These are phyloP conservation scores for Melocanna baccifera DNA, from an alignment of 176 grass and related monocot genomes.

Conservation along the genomic window DNA sequence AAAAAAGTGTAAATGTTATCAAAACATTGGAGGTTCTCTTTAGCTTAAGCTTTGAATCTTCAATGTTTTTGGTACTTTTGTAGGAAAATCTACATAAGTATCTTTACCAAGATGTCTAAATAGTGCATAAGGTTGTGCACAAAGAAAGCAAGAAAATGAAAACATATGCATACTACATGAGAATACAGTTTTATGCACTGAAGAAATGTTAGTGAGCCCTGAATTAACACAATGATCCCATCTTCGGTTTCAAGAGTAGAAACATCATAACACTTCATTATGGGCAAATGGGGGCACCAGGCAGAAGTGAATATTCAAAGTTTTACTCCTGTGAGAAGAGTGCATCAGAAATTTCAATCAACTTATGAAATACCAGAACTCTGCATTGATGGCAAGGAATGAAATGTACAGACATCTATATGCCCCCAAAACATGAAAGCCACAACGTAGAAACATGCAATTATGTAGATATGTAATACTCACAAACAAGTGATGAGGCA, in stretches of 20 bases:
- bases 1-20: not conserved
- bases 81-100: not conserved
- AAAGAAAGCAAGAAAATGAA: not conserved
- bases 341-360: too few species aligned
- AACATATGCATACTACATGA: slow-evolving; percentile 3
- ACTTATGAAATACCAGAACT: too few species aligned
- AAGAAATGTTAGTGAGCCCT: slow-evolving; percentile 24
- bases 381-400: too few species aligned
- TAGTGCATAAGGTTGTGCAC: not conserved
- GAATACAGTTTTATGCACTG: slow-evolving; percentile 6
- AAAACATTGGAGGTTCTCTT: not conserved
- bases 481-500: too few species aligned
- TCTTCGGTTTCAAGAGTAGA: slow-evolving; percentile 35
- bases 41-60: not conserved
- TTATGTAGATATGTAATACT: too few species aligned
- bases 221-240: slow-evolving; percentile 26
- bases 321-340: too few species aligned
- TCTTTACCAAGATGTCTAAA: not conserved
- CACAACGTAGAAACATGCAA: too few species aligned
- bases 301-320: too few species aligned
- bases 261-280: slow-evolving; percentile 18
- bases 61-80: not conserved
- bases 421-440: too few species aligned
- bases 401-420: too few species aligned
- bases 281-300: too few species aligned